Percentiles rank a stretch among this genome's conserved stretches.
Conservation (phyloP, 2,329 filamentous ascomycete species). For the Colletotrichum theobromicola region DNA sequence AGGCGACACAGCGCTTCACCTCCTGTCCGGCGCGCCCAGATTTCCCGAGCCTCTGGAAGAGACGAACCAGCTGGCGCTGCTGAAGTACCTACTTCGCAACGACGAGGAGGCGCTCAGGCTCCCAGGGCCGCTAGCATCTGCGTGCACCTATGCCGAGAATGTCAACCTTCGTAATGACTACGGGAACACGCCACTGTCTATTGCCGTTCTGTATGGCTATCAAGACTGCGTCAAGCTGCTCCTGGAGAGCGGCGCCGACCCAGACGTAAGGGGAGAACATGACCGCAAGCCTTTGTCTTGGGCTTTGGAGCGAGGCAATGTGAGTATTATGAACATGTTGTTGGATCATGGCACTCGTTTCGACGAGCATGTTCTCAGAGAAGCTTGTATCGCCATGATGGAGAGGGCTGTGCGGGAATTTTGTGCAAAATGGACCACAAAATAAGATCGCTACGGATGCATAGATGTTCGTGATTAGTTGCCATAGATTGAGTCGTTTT, state of each 20-base stretch:
- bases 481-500: neutral
- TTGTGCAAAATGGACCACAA: neutral
- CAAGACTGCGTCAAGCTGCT: neutral
- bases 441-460: neutral
- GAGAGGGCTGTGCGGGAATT: neutral
- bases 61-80: neutral
- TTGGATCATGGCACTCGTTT: neutral
- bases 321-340: neutral
- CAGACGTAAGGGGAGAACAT: neutral
- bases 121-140: neutral
- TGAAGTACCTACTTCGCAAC: neutral
- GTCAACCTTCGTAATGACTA: neutral
- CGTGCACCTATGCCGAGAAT: neutral
- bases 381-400: neutral
- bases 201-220: neutral
- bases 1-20: neutral
- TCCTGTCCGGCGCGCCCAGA: neutral
- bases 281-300: too few relatives aligned
- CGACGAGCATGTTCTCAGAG: neutral
- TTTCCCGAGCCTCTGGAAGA: neutral
- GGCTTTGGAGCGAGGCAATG: neutral
- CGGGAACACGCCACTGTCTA: neutral
- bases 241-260: neutral
- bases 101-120: neutral
- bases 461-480: neutral